Base-by-base conservation (phyloP, 2,329 filamentous ascomycete genomes). In the Aquanectria penicillioides region DNA sequence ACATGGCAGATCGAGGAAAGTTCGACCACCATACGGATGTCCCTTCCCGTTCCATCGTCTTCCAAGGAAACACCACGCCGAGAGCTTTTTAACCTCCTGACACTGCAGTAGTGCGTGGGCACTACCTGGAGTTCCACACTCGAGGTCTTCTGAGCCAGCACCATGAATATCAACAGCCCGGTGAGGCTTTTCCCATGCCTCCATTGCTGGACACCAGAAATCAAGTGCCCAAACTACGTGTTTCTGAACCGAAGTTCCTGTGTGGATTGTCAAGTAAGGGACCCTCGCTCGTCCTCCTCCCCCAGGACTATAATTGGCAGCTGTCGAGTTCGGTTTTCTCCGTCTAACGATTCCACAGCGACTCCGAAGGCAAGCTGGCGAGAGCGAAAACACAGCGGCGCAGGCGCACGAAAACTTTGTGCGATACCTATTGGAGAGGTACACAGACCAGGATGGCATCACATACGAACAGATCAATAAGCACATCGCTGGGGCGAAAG, bases 221-320 rank as follows among this genome's bases (percentile, higher is more conserved):
- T 68, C 57, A 68, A 68, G 63, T 69, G 67, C 31, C 33, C 61
- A 31, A 68, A 66, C 49, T 68, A 66, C 50, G 67, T 69, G 52
- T 69, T 69, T 25, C 61, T 69, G 13, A 61, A 65, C 41, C 55
- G 63, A 46, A 66, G 66, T 23, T 59, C 61, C 38, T 68, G 66
- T 50, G 41, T 69, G 22, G 67, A 69, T 37, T 68, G 67, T 36
- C 63, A 69, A 55, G 67, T 65, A 59, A 56, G 50, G 52, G 44
- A 25, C 4, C n/a, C 11, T 9, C 46, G 18, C 25, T 51, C 28
- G 3, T 22, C 29, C 31, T n/a, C 26, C 26, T 18, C 44, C 33
- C 18, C 33, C 31, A 13, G n/a, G n/a, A n/a, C n/a, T n/a, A n/a
- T n/a, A 25, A 8, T 23, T 33, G 40, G 46, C 37, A n/a, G n/a